Conservation (phyloP, 257 asterid genomes). For the Nicotiana noctiflora region DNA sequence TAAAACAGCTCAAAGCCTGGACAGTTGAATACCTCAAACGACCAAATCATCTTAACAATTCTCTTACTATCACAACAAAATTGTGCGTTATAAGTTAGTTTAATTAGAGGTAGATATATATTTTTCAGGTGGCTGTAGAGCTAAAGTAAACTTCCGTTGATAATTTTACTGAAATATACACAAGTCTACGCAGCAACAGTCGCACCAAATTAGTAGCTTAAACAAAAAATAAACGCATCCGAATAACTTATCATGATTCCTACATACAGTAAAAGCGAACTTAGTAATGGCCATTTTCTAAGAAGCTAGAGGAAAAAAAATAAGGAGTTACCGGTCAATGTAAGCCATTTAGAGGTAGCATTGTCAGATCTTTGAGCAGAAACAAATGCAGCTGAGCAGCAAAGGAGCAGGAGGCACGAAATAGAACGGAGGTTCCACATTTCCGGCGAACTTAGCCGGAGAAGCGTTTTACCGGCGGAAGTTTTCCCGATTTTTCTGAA, state of each 20-base stretch:
- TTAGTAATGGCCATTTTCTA: too few species aligned
- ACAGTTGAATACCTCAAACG: neutral
- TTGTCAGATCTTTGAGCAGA: conserved; percentile 56
- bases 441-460: conserved; percentile 24
- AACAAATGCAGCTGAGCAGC: conserved; percentile 35
- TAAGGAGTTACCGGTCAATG: conserved; percentile 44
- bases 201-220: too few species aligned
- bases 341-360: conserved; percentile 43
- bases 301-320: neutral
- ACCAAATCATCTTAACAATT: neutral
- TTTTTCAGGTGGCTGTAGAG: neutral
- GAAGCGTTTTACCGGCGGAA: neutral
- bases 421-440: conserved; percentile 56
- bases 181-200: too few species aligned
- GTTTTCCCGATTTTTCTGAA: neutral
- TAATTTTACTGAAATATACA: neutral
- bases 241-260: neutral
- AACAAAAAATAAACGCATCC: neutral
- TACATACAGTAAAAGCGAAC: too few species aligned
- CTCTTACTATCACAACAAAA: neutral
- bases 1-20: neutral
- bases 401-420: conserved; percentile 31
- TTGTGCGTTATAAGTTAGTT: neutral
- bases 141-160: neutral
- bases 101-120: too few species aligned